phyloP scores from a whole-genome alignment of 2,329 filamentous ascomycete genomes.

The Penicillium brevicompactum region DNA sequence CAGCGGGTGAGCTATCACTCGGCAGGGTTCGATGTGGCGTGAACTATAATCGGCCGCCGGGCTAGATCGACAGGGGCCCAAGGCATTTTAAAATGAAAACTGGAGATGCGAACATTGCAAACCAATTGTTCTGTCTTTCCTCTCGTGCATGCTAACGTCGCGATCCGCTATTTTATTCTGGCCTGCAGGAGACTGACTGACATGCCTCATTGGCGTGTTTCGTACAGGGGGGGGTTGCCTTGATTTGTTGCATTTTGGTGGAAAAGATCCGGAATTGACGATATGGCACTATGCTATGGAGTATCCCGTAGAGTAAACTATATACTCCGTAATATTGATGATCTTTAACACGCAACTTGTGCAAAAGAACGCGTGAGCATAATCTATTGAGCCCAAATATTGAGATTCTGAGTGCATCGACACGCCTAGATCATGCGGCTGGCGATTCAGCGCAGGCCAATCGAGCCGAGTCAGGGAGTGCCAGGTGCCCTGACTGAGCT shows the following conservation, averaged over 20 bases:
- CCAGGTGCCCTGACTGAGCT: neutral
- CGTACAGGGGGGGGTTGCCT: neutral
- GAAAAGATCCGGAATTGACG: too few species aligned
- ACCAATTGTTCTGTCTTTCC: neutral
- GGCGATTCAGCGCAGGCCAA: too few species aligned
- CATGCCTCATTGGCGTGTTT: neutral
- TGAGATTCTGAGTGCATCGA: neutral
- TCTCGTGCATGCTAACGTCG: neutral
- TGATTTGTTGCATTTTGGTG: neutral
- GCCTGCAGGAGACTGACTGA: neutral
- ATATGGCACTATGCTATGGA: too few species aligned
- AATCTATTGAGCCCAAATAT: neutral
- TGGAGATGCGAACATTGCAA: neutral
- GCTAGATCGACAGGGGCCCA: neutral
- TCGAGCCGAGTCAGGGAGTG: too few species aligned
- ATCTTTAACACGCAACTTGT: neutral
- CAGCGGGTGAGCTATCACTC: slow-evolving; percentile 7
- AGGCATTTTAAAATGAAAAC: neutral
- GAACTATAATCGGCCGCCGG: neutral
- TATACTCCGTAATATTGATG: too few species aligned
- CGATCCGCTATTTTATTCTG: neutral
- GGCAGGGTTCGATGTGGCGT: neutral
- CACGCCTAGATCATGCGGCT: too few species aligned
- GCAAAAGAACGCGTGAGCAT: neutral
- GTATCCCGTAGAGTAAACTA: too few species aligned